These are phyloP conservation scores for Fraxinus sp. DNA, from an alignment of 305 asterid genomes.

Conservation along the genomic window DNA sequence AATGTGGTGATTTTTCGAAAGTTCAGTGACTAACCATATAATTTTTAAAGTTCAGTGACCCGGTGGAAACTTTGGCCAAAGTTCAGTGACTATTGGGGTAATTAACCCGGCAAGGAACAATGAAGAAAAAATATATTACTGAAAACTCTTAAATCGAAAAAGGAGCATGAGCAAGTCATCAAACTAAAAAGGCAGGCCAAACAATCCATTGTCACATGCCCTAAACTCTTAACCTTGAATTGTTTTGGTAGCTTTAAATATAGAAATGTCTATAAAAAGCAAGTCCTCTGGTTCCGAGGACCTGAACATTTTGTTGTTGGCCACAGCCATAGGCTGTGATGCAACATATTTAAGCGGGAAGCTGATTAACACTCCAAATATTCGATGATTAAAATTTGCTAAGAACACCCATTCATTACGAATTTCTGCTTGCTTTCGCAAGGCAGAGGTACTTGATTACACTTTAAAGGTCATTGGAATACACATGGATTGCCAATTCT, in stretches of 20 bases:
- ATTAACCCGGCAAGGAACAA: neutral
- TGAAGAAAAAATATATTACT: conserved; percentile 31
- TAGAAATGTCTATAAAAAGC: conserved; percentile 79
- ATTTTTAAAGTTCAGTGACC: too few relatives aligned
- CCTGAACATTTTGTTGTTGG: conserved; percentile 64
- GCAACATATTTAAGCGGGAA: neutral
- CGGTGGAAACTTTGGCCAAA: too few relatives aligned
- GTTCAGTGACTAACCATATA: too few relatives aligned
- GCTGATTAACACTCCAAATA: neutral
- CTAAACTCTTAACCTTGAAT: conserved; percentile 55
- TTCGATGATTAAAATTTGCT: neutral
- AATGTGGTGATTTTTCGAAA: too few relatives aligned
- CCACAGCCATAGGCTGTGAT: conserved; percentile 39
- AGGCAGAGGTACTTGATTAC: neutral
- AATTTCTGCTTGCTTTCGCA: neutral
- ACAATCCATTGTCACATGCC: conserved; percentile 52
- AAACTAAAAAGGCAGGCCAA: conserved; percentile 24
- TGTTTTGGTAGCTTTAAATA: conserved; percentile 62
- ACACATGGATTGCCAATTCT: neutral
- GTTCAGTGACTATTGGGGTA: too few relatives aligned
- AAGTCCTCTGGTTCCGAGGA: conserved; percentile 78
- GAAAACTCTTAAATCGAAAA: conserved; percentile 13
- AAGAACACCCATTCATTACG: neutral
- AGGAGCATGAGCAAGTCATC: conserved; percentile 24
- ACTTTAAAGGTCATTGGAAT: neutral